Base-by-base conservation (phyloP, 176 grass and related monocot species). In the Oryza australiensis region DNA sequence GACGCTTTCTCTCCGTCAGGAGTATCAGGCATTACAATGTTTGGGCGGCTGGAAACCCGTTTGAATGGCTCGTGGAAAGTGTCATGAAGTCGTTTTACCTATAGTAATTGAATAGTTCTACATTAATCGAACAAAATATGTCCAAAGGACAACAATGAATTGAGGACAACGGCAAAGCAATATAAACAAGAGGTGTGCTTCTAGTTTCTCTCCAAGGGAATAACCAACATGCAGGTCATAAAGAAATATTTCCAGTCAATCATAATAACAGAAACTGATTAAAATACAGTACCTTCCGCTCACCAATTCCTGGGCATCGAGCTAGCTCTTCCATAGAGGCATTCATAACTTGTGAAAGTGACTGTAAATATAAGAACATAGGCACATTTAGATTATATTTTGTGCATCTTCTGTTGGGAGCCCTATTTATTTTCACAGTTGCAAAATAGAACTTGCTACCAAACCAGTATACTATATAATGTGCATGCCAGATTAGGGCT, bases 241-340 rank as follows among this genome's bases (percentile, higher is more conserved):
- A 5, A 41, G 12, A 13, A 9, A 82, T 63, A 67, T 83, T 75
- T 59, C 73, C 73, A 35, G 12, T 33, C 30, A 83, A 75, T 16
- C 30, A 66, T 40, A 66, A 32, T 3, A 65, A 62, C 3, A 80
- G 14, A 59, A 74, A 64, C 18, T 28, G 26, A 69, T 33, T 49
- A 11, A 81, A 26, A 55, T 26, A 33, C 49, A 60, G 18, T 74
- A 98, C 96, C 87, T 98, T 98, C 23, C 89, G 85, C 74, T 98
- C 96, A 80, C 96, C 96, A 55, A 98, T 98, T 83, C 96, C 93
- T 33, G 93, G 95, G 79, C 93, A 98, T 28, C 74, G 76, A 49
- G 96, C 96, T 60, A 98, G 55, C 68, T 98, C 96, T 64, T 98
- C 96, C 93, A 98, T 98, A 48, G 93, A 98, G 82, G 89, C 88